These are phyloP conservation scores for Dictyostelium capitatum DNA, from an alignment of 78 protist genomes.

Conservation along the genomic window DNA sequence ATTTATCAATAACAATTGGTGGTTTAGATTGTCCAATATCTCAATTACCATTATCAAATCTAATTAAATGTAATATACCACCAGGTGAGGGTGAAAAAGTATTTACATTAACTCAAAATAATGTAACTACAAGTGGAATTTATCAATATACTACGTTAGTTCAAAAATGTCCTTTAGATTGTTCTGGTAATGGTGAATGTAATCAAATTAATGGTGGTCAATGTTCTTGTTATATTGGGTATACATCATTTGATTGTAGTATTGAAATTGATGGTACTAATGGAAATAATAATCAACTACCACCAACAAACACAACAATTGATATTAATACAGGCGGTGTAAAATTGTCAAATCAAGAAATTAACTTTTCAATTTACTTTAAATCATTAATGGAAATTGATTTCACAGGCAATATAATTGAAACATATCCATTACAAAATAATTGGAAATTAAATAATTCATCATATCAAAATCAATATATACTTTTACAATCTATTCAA, in stretches of 20 bases:
- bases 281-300: too few species aligned
- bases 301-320: neutral
- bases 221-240: neutral
- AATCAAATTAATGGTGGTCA: neutral
- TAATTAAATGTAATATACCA: neutral
- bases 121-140: neutral
- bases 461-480: neutral
- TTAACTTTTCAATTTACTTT: neutral
- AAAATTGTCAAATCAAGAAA: neutral
- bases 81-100: neutral
- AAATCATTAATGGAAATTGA: neutral
- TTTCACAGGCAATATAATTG: neutral
- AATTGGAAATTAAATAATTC: neutral
- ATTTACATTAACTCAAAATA: neutral
- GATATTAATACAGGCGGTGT: neutral
- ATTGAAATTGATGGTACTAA: neutral
- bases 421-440: neutral
- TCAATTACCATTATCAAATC: too few species aligned
- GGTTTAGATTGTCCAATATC: neutral
- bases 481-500: neutral
- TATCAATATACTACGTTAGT: too few species aligned
- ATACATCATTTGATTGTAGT: neutral
- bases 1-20: neutral
- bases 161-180: neutral
- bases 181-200: constrained; percentile 16